Evolutionary conservation across 805 yeast species (phyloP).

Genomic region (Candida hungchunana): DNA sequence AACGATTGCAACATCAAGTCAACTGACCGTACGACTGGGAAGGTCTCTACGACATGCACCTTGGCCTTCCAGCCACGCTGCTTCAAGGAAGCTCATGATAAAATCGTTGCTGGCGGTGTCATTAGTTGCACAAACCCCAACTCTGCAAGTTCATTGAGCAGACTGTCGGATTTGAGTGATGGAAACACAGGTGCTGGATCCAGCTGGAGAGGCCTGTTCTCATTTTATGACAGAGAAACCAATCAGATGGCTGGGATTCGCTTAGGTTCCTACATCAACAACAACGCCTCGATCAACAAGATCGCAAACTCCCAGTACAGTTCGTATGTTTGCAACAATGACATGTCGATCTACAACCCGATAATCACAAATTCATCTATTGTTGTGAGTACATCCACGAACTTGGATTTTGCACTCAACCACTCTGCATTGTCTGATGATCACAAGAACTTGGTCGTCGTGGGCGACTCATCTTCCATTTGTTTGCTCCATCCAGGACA

Average conservation of each 20-base stretch:
- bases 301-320: constrained; percentile 41
- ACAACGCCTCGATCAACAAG: constrained; percentile 59
- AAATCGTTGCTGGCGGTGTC: constrained; percentile 50
- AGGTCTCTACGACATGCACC: constrained; percentile 35
- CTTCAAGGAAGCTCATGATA: constrained; percentile 52
- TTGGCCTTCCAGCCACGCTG: constrained; percentile 70
- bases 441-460: constrained; percentile 50
- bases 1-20: constrained; percentile 47
- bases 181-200: constrained; percentile 28
- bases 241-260: constrained; percentile 46
- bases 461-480: constrained; percentile 75
- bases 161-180: constrained; percentile 16
- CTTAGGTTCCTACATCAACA: constrained; percentile 80
- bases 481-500: constrained; percentile 43
- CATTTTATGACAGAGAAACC: constrained; percentile 49
- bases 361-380: constrained; percentile 50
- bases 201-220: constrained; percentile 59
- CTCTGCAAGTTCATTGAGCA: constrained; percentile 5
- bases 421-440: constrained; percentile 70
- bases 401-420: constrained; percentile 66
- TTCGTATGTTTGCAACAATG: constrained; percentile 80
- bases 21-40: constrained; percentile 37
- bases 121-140: constrained; percentile 30
- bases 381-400: constrained; percentile 38
- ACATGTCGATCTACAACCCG: constrained; percentile 61